A percentile compares a stretch with the other conserved stretches of the same genome.
Conservation (phyloP, 306 rosid species). For the Luffa aegyptiaca region DNA sequence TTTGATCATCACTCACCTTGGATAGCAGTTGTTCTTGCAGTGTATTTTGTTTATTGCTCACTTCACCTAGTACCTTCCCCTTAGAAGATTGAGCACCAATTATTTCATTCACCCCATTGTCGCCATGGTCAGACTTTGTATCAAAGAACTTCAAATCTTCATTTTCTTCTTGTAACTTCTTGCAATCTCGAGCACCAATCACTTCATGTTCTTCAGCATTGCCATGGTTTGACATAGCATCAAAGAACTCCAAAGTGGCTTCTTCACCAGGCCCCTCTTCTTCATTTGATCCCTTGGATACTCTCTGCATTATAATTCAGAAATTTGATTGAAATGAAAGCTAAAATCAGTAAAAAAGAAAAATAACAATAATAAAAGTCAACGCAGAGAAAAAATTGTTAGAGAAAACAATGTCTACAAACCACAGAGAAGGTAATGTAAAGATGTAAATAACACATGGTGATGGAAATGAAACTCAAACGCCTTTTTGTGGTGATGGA, state of each 20-base stretch:
- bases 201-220: background rate
- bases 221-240: background rate
- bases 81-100: background rate
- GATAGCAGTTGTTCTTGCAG: background rate
- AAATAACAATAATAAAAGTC: background rate
- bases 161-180: constrained; percentile 1
- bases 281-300: background rate
- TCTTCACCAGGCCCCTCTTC: background rate
- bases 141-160: background rate
- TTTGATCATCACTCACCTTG: background rate
- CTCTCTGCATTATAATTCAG: background rate
- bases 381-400: background rate
- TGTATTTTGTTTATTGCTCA: background rate
- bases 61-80: background rate
- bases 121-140: background rate
- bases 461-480: too few species aligned
- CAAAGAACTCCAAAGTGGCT: background rate
- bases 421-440: too few species aligned
- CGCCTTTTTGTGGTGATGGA: too few species aligned
- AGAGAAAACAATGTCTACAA: background rate
- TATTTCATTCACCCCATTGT: background rate
- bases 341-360: background rate
- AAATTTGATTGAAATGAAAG: background rate
- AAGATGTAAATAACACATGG: too few species aligned
- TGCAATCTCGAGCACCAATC: background rate